These are phyloP conservation scores for Talaromyces thailandensis DNA, from an alignment of 495 filamentous ascomycete species.

Conservation along the genomic window DNA sequence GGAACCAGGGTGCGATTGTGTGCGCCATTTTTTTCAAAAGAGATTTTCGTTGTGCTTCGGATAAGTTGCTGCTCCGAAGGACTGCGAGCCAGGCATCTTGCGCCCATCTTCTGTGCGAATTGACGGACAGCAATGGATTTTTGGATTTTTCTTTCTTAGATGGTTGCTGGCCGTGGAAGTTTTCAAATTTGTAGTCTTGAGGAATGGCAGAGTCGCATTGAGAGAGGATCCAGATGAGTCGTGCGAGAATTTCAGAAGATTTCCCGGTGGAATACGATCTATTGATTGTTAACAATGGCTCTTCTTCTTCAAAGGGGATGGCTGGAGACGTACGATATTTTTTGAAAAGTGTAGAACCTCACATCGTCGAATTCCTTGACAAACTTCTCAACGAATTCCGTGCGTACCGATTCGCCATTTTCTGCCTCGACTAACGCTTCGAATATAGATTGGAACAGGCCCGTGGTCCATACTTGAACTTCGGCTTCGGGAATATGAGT, in stretches of 20 bases:
- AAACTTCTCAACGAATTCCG: constrained; percentile 69
- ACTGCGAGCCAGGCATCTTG: constrained; percentile 81
- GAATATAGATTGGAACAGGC: constrained; percentile 55
- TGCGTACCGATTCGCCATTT: constrained; percentile 44
- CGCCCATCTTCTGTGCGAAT: constrained; percentile 43
- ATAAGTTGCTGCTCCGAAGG: constrained; percentile 52
- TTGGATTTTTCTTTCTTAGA: constrained; percentile 57
- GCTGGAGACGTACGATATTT: constrained; percentile 49
- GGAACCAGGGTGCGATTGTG: constrained; percentile 81
- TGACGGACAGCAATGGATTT: constrained; percentile 23
- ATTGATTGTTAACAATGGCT: background rate
- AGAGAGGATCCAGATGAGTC: constrained; percentile 53
- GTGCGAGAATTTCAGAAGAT: constrained; percentile 37
- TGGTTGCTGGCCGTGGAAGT: constrained; percentile 50
- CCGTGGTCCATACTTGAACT: constrained; percentile 54
- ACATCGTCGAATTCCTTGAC: constrained; percentile 76
- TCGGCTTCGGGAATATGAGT: constrained; percentile 49
- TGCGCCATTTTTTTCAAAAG: constrained; percentile 64
- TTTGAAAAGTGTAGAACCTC: constrained; percentile 67
- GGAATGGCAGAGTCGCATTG: constrained; percentile 54
- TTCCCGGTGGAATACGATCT: constrained; percentile 20
- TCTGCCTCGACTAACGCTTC: constrained; percentile 49
- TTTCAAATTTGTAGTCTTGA: constrained; percentile 52
- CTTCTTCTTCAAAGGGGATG: background rate
- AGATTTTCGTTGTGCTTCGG: constrained; percentile 64